Evolutionary conservation across 495 filamentous ascomycete species (phyloP).

Genomic region (Penicillium robsamsonii): DNA sequence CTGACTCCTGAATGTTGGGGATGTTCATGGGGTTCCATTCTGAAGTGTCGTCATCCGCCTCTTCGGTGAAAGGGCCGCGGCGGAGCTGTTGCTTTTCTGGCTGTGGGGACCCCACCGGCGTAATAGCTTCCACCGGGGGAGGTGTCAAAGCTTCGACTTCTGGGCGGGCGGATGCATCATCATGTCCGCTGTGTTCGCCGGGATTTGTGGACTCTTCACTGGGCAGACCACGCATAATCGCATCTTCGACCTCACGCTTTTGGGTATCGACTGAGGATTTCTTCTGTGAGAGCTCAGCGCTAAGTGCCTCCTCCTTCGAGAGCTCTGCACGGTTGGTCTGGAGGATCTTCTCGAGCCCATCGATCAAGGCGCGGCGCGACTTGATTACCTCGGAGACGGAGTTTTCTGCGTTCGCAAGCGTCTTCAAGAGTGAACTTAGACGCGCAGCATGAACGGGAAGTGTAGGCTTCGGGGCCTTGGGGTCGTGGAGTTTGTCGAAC

Average conservation of each 20-base stretch:
- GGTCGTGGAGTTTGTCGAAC: constrained; percentile 76
- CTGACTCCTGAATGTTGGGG: constrained; percentile 34
- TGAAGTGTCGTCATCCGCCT: constrained; percentile 24
- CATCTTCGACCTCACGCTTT: constrained; percentile 83
- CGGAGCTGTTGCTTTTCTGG: constrained; percentile 25
- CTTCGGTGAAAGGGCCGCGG: constrained; percentile 23
- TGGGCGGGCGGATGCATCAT: constrained; percentile 61
- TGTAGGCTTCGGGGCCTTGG: constrained; percentile 60
- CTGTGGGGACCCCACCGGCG: constrained; percentile 46
- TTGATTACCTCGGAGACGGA: constrained; percentile 89
- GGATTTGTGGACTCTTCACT: constrained; percentile 42
- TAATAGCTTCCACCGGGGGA: constrained; percentile 56
- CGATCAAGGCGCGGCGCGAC: constrained; percentile 72
- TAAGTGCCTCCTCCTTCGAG: constrained; percentile 61
- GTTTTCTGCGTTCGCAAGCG: constrained; percentile 83
- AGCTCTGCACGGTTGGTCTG: constrained; percentile 69
- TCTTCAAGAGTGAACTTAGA: constrained; percentile 80
- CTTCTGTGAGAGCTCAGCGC: constrained; percentile 56
- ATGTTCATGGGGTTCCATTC: constrained; percentile 28
- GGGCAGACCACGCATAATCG: constrained; percentile 78
- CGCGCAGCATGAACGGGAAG: constrained; percentile 90
- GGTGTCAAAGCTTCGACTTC: constrained; percentile 83
- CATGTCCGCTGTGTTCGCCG: constrained; percentile 38
- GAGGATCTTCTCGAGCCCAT: constrained; percentile 78
- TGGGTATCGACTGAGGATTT: constrained; percentile 67